A percentile compares a stretch with the other conserved stretches of the same genome.
Evolutionary conservation across 129 eudicot species (phyloP).

Genomic region (Chrysanthemum seticuspe): DNA sequence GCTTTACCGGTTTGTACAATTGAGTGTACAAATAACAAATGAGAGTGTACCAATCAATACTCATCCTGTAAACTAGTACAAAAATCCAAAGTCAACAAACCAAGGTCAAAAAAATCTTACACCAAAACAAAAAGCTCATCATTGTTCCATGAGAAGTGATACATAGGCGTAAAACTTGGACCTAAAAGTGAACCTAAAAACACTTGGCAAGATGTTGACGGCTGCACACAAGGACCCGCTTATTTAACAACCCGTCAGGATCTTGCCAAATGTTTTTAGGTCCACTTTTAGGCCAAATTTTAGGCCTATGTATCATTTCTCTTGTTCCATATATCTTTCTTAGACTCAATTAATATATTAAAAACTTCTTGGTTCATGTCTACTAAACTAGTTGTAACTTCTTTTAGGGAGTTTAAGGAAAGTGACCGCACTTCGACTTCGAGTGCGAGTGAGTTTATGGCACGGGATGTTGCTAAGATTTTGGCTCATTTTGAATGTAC

Average conservation of each 20-base stretch:
- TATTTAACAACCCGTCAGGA: too few species aligned
- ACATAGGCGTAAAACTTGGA: too few species aligned
- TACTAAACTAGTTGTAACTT: conserved; percentile 50
- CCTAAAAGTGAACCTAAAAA: too few species aligned
- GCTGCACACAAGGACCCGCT: too few species aligned
- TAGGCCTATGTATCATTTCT: too few species aligned
- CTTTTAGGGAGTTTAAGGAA: conserved; percentile 64
- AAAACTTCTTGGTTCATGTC: conserved; percentile 74
- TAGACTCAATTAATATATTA: conserved; percentile 42
- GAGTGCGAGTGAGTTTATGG: conserved; percentile 59
- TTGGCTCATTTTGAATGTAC: conserved; percentile 44
- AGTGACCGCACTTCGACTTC: conserved; percentile 56
- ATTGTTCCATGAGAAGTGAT: conserved; percentile 46
- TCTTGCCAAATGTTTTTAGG: too few species aligned
- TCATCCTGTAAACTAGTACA: conserved; percentile 38
- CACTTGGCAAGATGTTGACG: too few species aligned
- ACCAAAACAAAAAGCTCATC: conserved; percentile 52
- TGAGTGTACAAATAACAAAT: too few species aligned
- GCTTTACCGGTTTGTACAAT: too few species aligned
- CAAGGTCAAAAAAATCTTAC: conserved; percentile 55
- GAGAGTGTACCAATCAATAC: too few species aligned
- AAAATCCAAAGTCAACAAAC: conserved; percentile 53
- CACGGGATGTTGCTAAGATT: conserved; percentile 55
- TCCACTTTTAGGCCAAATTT: too few species aligned
- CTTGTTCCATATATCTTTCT: conserved; percentile 60